Conservation (phyloP, 2,329 filamentous ascomycete genomes). For the Endoconidiophora laricicola region DNA sequence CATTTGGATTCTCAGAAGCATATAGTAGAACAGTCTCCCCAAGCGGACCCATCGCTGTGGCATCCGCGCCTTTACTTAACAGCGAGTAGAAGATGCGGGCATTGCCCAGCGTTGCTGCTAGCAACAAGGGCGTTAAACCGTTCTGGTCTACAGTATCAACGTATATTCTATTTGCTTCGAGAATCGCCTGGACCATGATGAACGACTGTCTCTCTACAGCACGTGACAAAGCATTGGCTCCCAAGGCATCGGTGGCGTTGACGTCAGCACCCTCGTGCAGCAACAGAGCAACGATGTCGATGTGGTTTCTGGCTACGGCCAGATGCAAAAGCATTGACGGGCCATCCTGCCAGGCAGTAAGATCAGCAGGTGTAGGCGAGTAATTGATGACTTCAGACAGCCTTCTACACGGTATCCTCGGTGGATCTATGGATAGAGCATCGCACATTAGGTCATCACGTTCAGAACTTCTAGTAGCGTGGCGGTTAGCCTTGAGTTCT, state of each 20-base stretch:
- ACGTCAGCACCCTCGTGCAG: not conserved
- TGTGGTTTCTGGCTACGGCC: not conserved
- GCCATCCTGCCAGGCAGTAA: not conserved
- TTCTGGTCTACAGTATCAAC: not conserved
- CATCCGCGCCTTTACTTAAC: not conserved
- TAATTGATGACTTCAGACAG: not conserved
- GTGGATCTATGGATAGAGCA: not conserved
- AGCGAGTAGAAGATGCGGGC: not conserved
- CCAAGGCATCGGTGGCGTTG: conserved; percentile 1
- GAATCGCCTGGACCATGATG: not conserved
- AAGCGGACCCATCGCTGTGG: not conserved
- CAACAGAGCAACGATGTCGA: not conserved
- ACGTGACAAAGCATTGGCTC: not conserved
- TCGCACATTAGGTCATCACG: not conserved
- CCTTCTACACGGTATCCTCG: not conserved
- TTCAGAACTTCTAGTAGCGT: too few relatives aligned
- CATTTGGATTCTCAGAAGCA: too few relatives aligned
- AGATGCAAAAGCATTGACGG: conserved; percentile 4
- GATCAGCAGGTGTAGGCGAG: not conserved
- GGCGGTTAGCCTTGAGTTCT: not conserved
- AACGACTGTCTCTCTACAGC: not conserved
- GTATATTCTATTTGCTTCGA: not conserved
- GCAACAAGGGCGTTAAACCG: conserved; percentile 3
- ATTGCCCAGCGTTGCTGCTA: not conserved
- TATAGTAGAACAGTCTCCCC: not conserved